Conservation (phyloP, 208 protist species). For the Phytomonas sp. region DNA sequence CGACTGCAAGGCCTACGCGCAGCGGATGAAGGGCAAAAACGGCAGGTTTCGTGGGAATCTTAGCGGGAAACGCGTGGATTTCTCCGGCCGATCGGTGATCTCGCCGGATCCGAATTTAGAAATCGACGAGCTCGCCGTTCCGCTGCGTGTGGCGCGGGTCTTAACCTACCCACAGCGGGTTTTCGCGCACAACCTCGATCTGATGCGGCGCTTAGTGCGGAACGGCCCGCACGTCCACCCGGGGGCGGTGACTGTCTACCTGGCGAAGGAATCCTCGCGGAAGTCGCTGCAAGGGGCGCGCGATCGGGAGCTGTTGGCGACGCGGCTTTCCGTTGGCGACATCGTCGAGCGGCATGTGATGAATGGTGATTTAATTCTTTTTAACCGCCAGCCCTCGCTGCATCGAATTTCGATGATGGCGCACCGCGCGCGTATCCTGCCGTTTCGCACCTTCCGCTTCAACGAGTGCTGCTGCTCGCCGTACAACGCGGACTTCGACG, state of each 20-base stretch:
- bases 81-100: slow-evolving; percentile 99
- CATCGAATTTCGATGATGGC: slow-evolving; percentile 99
- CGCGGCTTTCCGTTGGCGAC: slow-evolving; percentile 91
- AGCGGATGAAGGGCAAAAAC: slow-evolving; percentile 99
- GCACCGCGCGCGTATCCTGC: slow-evolving; percentile 93
- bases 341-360: slow-evolving; percentile 99
- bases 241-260: slow-evolving; percentile 93
- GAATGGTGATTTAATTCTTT: slow-evolving; percentile 97
- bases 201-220: slow-evolving; percentile 86
- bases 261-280: slow-evolving; percentile 64
- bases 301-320: slow-evolving; percentile 65
- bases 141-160: slow-evolving; percentile 92
- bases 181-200: slow-evolving; percentile 90
- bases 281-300: slow-evolving; percentile 66
- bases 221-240: slow-evolving; percentile 97
- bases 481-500: slow-evolving; percentile 99
- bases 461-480: slow-evolving; percentile 98
- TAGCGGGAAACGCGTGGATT: slow-evolving; percentile 99
- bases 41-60: slow-evolving; percentile 99
- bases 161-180: slow-evolving; percentile 98
- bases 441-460: slow-evolving; percentile 98
- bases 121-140: slow-evolving; percentile 97
- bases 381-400: slow-evolving; percentile 99
- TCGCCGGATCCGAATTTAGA: slow-evolving; percentile 98
- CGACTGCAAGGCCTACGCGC: slow-evolving; percentile 87